phyloP scores from a whole-genome alignment of 2,329 filamentous ascomycete genomes.

The Xylariaceae sp. region DNA sequence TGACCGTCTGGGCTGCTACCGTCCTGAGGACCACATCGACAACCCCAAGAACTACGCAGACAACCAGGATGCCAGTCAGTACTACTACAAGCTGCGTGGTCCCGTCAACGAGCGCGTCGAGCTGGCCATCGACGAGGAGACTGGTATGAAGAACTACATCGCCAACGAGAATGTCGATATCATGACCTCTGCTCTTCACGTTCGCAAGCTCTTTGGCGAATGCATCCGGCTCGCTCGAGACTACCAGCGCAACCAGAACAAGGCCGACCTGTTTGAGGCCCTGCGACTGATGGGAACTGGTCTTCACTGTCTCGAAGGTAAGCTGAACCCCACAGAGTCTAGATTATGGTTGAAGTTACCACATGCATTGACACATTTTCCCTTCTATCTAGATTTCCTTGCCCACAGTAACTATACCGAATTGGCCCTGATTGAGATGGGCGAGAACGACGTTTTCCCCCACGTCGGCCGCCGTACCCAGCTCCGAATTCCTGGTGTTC shows the following conservation, averaged over 20 bases:
- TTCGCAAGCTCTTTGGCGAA: slow-evolving; percentile 65
- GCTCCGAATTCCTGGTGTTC: slow-evolving; percentile 63
- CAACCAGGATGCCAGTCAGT: slow-evolving; percentile 76
- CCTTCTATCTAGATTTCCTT: slow-evolving; percentile 60
- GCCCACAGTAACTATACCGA: slow-evolving; percentile 94
- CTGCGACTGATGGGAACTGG: slow-evolving; percentile 82
- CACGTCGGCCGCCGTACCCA: slow-evolving; percentile 75
- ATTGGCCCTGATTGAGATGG: slow-evolving; percentile 80
- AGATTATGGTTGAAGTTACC: neutral
- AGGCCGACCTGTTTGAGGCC: slow-evolving; percentile 80
- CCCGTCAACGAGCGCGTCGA: slow-evolving; percentile 75
- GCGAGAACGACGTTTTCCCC: slow-evolving; percentile 75
- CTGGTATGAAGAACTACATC: slow-evolving; percentile 90
- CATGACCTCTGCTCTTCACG: slow-evolving; percentile 73
- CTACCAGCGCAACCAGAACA: slow-evolving; percentile 60
- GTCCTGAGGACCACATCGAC: slow-evolving; percentile 79
- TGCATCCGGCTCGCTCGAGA: slow-evolving; percentile 76
- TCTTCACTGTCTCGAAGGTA: slow-evolving; percentile 79
- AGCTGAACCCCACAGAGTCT: neutral
- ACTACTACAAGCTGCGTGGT: slow-evolving; percentile 73
- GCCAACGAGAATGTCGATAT: slow-evolving; percentile 74
- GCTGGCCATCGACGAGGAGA: slow-evolving; percentile 68
- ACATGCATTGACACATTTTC: slow-evolving; percentile 1
- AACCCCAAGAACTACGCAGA: slow-evolving; percentile 79
- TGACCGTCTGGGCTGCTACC: slow-evolving; percentile 73